These are phyloP conservation scores for Cladophialophora psammophila DNA, from an alignment of 2,329 filamentous ascomycete species.

Conservation along the genomic window DNA sequence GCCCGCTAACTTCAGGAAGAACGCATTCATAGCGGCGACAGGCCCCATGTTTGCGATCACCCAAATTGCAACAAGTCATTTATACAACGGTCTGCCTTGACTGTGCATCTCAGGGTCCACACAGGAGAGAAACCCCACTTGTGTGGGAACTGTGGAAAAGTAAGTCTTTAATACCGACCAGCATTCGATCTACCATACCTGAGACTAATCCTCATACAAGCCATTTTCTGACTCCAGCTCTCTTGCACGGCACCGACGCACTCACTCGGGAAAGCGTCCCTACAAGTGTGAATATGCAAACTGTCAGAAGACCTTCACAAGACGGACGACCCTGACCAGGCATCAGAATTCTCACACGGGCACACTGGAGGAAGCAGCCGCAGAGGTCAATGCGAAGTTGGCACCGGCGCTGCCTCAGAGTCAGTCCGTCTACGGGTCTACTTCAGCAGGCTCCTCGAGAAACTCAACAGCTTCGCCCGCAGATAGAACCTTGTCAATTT, in stretches of 20 bases:
- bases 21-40: slow-evolving; percentile 89
- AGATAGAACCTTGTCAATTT: slow-evolving; percentile 80
- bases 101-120: slow-evolving; percentile 93
- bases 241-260: slow-evolving; percentile 88
- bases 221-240: slow-evolving; percentile 97
- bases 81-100: slow-evolving; percentile 94
- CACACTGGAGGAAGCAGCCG: slow-evolving; percentile 91
- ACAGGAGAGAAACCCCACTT: slow-evolving; percentile 98
- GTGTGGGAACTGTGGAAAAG: slow-evolving; percentile 96
- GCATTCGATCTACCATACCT: slow-evolving; percentile 24
- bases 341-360: slow-evolving; percentile 97
- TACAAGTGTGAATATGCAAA: slow-evolving; percentile 98
- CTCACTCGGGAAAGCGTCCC: slow-evolving; percentile 92
- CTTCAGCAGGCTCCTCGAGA: slow-evolving; percentile 52
- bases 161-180: slow-evolving; percentile 53
- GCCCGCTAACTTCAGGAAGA: slow-evolving; percentile 61
- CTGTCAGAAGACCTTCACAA: slow-evolving; percentile 98
- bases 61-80: slow-evolving; percentile 93
- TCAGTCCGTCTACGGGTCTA: slow-evolving; percentile 49
- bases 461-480: slow-evolving; percentile 78
- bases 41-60: slow-evolving; percentile 91
- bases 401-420: slow-evolving; percentile 60
- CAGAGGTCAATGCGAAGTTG: slow-evolving; percentile 84
- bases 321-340: slow-evolving; percentile 90
- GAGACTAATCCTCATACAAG: slow-evolving; percentile 57